A percentile compares a stretch with the other conserved stretches of the same genome.
phyloP scores from a whole-genome alignment of 306 rosid species.

The Carpinus fangiana region DNA sequence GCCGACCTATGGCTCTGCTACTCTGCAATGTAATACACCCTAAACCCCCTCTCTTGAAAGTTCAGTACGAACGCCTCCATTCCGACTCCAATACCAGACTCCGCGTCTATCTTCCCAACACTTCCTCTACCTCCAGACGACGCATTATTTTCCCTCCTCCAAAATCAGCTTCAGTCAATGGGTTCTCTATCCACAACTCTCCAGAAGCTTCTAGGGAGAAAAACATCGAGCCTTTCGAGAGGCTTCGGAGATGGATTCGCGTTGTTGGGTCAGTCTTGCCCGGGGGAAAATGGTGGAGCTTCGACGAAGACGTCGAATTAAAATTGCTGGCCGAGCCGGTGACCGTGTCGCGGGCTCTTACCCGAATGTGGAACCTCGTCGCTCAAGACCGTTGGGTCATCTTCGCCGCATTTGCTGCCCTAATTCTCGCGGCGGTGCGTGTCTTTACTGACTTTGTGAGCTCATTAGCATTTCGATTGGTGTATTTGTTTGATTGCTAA shows the following conservation, averaged over 20 bases:
- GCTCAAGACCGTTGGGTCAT: slow-evolving; percentile 82
- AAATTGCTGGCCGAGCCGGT: slow-evolving; percentile 59
- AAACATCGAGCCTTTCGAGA: slow-evolving; percentile 31
- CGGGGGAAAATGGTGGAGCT: slow-evolving; percentile 86
- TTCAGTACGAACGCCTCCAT: slow-evolving; percentile 15
- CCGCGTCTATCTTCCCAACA: slow-evolving; percentile 19
- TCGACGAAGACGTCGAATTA: slow-evolving; percentile 51
- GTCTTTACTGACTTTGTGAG: neutral
- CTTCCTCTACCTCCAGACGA: slow-evolving; percentile 21
- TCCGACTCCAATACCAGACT: slow-evolving; percentile 17
- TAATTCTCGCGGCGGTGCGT: slow-evolving; percentile 75
- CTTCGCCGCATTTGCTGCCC: slow-evolving; percentile 71
- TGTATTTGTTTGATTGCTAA: neutral
- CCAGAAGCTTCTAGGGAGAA: slow-evolving; percentile 29
- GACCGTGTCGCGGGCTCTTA: slow-evolving; percentile 70
- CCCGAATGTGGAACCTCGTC: slow-evolving; percentile 83
- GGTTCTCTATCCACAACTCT: slow-evolving; percentile 44
- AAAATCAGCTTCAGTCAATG: slow-evolving; percentile 65
- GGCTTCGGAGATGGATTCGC: slow-evolving; percentile 36
- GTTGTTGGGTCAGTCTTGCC: slow-evolving; percentile 56
- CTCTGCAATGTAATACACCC: slow-evolving; percentile 39
- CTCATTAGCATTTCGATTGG: neutral
- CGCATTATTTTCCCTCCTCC: slow-evolving; percentile 26
- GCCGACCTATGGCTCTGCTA: slow-evolving; percentile 48
- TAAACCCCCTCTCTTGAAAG: slow-evolving; percentile 4